Conservation (phyloP, 306 rosid genomes). For the Malus orientalis region DNA sequence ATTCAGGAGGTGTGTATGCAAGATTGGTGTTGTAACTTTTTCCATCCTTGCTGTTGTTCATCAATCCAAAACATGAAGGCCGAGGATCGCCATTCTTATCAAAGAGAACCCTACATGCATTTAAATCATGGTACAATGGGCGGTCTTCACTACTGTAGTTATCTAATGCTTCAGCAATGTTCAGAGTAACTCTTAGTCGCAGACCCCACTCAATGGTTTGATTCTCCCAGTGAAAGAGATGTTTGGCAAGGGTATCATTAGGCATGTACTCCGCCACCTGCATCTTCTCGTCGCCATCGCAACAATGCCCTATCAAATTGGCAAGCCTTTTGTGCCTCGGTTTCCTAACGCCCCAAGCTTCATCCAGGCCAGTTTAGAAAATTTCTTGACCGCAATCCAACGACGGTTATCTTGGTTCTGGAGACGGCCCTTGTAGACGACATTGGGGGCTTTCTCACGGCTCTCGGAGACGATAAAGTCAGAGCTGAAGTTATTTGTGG, state of each 20-base stretch:
- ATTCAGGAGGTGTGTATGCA: slow-evolving; percentile 83
- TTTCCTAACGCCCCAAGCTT: slow-evolving; percentile 68
- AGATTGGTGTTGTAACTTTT: slow-evolving; percentile 85
- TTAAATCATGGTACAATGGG: slow-evolving; percentile 70
- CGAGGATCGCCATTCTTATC: slow-evolving; percentile 87
- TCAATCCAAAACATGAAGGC: slow-evolving; percentile 81
- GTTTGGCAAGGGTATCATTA: slow-evolving; percentile 75
- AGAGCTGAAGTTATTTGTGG: slow-evolving; percentile 70
- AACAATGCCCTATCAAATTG: slow-evolving; percentile 81
- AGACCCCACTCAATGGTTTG: slow-evolving; percentile 80
- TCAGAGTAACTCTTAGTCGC: slow-evolving; percentile 70
- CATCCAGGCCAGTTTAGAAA: slow-evolving; percentile 69
- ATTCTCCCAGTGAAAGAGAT: slow-evolving; percentile 81
- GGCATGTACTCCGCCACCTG: slow-evolving; percentile 81
- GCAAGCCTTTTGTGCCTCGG: slow-evolving; percentile 57
- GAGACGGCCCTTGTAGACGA: slow-evolving; percentile 65
- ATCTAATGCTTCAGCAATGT: slow-evolving; percentile 63
- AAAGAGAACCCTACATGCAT: slow-evolving; percentile 71
- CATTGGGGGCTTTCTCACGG: slow-evolving; percentile 80
- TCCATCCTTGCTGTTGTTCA: slow-evolving; percentile 78
- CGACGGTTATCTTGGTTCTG: slow-evolving; percentile 45
- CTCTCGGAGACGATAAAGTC: slow-evolving; percentile 78
- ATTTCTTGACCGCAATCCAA: slow-evolving; percentile 72
- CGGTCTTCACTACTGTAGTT: slow-evolving; percentile 57
- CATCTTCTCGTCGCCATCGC: slow-evolving; percentile 75